phyloP scores from a whole-genome alignment of 2,329 filamentous ascomycete genomes.

The Corynespora cassiicola region DNA sequence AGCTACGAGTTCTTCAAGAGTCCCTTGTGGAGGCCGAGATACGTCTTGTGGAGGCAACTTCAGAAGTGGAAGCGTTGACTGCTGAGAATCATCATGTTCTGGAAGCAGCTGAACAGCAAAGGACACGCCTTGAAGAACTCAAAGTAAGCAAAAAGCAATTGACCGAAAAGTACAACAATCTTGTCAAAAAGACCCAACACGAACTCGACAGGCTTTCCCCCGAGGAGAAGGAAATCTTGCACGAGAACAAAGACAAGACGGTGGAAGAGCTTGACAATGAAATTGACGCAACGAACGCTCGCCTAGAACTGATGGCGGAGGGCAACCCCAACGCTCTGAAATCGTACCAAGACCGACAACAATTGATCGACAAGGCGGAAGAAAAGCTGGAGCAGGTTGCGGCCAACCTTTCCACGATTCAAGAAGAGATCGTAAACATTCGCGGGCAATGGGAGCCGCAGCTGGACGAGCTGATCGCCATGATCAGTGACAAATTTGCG shows the following conservation, averaged over 20 bases:
- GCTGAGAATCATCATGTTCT: slow-evolving; percentile 59
- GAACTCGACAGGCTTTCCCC: slow-evolving; percentile 23
- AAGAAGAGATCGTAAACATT: slow-evolving; percentile 67
- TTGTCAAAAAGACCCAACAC: slow-evolving; percentile 16
- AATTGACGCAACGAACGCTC: slow-evolving; percentile 75
- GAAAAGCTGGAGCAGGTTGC: slow-evolving; percentile 64
- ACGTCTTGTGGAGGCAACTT: slow-evolving; percentile 78
- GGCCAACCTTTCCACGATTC: slow-evolving; percentile 62
- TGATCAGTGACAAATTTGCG: slow-evolving; percentile 89
- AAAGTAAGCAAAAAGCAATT: slow-evolving; percentile 16
- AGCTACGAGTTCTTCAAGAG: slow-evolving; percentile 67
- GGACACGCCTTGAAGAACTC: slow-evolving; percentile 22
- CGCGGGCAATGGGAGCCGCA: slow-evolving; percentile 81
- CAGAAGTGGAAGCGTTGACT: slow-evolving; percentile 75
- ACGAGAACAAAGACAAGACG: slow-evolving; percentile 21
- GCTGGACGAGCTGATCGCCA: slow-evolving; percentile 76
- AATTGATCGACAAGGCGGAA: slow-evolving; percentile 71
- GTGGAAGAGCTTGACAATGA: slow-evolving; percentile 72
- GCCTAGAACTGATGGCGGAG: slow-evolving; percentile 80
- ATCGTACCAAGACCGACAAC: slow-evolving; percentile 64
- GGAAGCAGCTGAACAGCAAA: slow-evolving; percentile 41
- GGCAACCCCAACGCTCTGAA: slow-evolving; percentile 77
- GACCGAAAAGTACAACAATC: slow-evolving; percentile 13
- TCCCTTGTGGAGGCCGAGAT: slow-evolving; percentile 74
- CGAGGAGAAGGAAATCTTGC: slow-evolving; percentile 31